These are phyloP conservation scores for Mycena crocata DNA, from an alignment of 768 basidiomycete genomes.

Conservation along the genomic window DNA sequence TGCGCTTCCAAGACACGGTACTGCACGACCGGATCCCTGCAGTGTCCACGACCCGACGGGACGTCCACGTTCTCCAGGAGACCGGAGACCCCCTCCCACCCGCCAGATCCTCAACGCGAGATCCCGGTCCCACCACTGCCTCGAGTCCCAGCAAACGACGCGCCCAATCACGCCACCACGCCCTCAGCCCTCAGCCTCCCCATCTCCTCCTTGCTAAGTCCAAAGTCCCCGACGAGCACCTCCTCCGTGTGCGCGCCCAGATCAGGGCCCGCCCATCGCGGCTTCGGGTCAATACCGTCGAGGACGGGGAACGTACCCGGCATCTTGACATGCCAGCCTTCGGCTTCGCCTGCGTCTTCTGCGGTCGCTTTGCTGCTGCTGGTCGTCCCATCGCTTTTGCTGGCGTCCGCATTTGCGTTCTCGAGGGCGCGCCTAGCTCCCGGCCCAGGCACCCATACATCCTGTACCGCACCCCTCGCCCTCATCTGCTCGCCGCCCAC, in stretches of 20 bases:
- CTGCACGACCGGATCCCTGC: too few species aligned
- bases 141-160: too few species aligned
- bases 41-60: too few species aligned
- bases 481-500: constrained; percentile 64
- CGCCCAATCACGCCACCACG: constrained; percentile 58
- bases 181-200: constrained; percentile 52
- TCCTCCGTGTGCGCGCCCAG: constrained; percentile 70
- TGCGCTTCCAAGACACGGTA: too few species aligned
- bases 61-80: too few species aligned
- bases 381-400: too few species aligned
- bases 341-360: constrained; percentile 25
- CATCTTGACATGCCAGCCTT: constrained; percentile 77
- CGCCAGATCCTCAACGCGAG: too few species aligned
- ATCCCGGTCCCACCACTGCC: too few species aligned
- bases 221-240: constrained; percentile 58
- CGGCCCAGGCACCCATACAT: constrained; percentile 61
- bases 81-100: too few species aligned
- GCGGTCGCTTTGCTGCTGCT: too few species aligned
- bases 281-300: constrained; percentile 66
- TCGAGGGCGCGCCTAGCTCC: too few species aligned
- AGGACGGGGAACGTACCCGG: constrained; percentile 71
- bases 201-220: constrained; percentile 51
- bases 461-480: constrained; percentile 67
- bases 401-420: too few species aligned
- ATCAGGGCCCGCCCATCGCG: constrained; percentile 77